Percentiles rank a stretch among this genome's conserved stretches.
Conservation (phyloP, 257 asterid species). For the Schizonepeta tenuifolia region DNA sequence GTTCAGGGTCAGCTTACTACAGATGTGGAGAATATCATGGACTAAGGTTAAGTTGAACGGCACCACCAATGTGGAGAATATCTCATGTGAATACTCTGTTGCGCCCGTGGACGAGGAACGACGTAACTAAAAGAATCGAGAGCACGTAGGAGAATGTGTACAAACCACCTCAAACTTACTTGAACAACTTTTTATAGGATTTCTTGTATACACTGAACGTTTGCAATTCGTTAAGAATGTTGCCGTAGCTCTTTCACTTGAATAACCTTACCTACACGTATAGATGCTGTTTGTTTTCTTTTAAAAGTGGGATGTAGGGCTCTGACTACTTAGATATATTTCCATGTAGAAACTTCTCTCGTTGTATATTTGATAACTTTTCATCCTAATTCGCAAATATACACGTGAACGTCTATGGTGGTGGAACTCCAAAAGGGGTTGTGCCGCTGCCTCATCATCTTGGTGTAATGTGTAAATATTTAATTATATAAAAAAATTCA, state of each 20-base stretch:
- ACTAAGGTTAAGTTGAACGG: constrained; percentile 63
- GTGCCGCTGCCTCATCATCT: too few species aligned
- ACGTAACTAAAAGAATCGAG: constrained; percentile 9
- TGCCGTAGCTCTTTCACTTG: background rate
- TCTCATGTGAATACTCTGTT: constrained; percentile 49
- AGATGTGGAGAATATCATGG: constrained; percentile 77
- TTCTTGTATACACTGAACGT: background rate
- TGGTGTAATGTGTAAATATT: too few species aligned
- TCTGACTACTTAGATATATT: too few species aligned
- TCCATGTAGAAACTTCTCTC: too few species aligned
- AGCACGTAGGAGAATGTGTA: background rate
- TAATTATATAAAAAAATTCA: too few species aligned
- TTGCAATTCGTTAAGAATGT: background rate
- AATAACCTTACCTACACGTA: background rate
- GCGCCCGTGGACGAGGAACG: constrained; percentile 64
- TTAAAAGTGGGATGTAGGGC: constrained; percentile 9
- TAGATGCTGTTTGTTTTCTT: background rate
- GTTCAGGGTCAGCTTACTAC: constrained; percentile 72
- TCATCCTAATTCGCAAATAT: too few species aligned
- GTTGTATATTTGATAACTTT: too few species aligned
- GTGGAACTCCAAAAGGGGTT: too few species aligned
- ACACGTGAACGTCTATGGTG: too few species aligned
- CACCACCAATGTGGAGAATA: constrained; percentile 41
- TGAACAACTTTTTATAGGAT: background rate
- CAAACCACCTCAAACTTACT: background rate